Evolutionary conservation across 257 asterid genomes (phyloP).

Genomic region (Solanum lycopersicoides): DNA sequence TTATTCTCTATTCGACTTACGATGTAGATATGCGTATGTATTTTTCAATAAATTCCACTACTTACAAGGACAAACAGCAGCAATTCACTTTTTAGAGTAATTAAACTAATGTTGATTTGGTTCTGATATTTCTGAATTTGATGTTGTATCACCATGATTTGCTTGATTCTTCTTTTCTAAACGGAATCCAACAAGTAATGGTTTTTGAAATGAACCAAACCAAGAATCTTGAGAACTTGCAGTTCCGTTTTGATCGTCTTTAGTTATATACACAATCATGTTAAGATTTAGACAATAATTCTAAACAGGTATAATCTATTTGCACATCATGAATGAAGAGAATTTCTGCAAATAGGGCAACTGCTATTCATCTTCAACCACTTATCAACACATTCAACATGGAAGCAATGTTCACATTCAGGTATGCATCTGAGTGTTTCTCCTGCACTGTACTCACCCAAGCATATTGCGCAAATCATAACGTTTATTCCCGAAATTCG

Average conservation of each 20-base stretch:
- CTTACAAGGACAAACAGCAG: background rate
- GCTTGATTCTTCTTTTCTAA: background rate
- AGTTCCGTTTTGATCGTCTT: background rate
- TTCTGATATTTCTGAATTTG: background rate
- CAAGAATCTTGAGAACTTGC: background rate
- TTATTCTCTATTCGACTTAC: background rate
- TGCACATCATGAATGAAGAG: background rate
- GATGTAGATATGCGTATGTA: background rate
- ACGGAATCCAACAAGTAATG: background rate
- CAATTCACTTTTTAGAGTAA: background rate
- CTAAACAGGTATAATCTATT: background rate
- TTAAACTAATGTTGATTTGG: background rate
- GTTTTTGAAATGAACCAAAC: background rate
- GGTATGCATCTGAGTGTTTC: conserved; percentile 28
- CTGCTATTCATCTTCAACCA: conserved; percentile 19
- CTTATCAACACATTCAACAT: conserved; percentile 23
- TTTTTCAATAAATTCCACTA: background rate
- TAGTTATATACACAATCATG: background rate
- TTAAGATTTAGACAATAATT: background rate
- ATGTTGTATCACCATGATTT: background rate
- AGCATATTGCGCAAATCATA: conserved; percentile 26
- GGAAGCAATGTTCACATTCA: conserved; percentile 32
- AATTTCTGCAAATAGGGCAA: conserved; percentile 32
- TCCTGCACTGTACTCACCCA: conserved; percentile 17
- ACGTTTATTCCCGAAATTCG: conserved; percentile 3